Conservation (phyloP, 169 alveolate species). For the Hepatocystis sp. region DNA sequence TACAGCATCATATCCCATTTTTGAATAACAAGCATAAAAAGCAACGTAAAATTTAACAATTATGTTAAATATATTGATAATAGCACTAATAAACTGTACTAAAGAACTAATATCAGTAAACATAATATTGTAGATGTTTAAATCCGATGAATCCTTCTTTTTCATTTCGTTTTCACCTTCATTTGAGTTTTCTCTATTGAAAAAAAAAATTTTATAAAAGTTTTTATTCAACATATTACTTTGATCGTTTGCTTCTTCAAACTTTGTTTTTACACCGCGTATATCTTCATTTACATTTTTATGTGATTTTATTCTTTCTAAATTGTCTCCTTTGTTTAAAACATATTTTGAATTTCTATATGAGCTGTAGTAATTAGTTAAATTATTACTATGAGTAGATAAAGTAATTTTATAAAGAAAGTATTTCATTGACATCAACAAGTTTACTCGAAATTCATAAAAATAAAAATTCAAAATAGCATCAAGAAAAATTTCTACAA, state of each 20-base stretch:
- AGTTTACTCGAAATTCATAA: conserved; percentile 6
- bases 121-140: conserved; percentile 65
- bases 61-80: conserved; percentile 10
- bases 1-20: conserved; percentile 43
- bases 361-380: conserved; percentile 3
- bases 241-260: conserved; percentile 3
- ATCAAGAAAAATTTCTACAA: conserved; percentile 15
- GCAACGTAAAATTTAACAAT: conserved; percentile 18
- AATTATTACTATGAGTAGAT: not conserved
- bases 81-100: conserved; percentile 16
- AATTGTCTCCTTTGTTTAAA: conserved; percentile 1
- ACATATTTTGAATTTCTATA: conserved; percentile 4
- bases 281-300: conserved; percentile 5
- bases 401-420: conserved; percentile 45
- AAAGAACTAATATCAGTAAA: conserved; percentile 53
- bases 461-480: conserved; percentile 3
- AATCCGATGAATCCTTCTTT: conserved; percentile 1
- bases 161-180: conserved; percentile 4
- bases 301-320: not conserved
- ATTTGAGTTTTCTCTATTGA: conserved; percentile 6
- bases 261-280: not conserved
- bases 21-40: conserved; percentile 29
- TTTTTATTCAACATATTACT: conserved; percentile 11
- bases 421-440: conserved; percentile 27
- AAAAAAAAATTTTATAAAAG: conserved; percentile 17